phyloP scores from a whole-genome alignment of 495 filamentous ascomycete species.

The Neurospora sublineolata region DNA sequence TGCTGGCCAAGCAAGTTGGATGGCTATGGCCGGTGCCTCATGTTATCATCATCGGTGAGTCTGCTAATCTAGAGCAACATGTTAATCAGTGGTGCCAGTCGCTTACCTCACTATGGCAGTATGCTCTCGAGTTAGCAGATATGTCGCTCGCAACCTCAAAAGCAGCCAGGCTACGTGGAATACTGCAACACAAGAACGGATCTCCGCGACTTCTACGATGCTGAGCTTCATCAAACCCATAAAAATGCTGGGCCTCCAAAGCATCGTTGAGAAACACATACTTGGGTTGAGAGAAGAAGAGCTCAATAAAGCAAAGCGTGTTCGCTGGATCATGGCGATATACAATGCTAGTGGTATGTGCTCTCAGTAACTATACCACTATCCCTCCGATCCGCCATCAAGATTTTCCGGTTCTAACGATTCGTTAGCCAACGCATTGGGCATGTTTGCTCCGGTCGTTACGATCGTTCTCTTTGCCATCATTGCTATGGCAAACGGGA shows the following conservation, averaged over 20 bases:
- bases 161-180: slow-evolving; percentile 39
- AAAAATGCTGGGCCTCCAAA: slow-evolving; percentile 51
- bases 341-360: slow-evolving; percentile 35
- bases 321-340: slow-evolving; percentile 34
- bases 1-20: slow-evolving; percentile 47
- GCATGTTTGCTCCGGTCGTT: slow-evolving; percentile 31
- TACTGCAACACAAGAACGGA: slow-evolving; percentile 40
- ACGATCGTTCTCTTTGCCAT: slow-evolving; percentile 29
- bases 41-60: slow-evolving; percentile 41
- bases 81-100: background rate
- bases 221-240: slow-evolving; percentile 47
- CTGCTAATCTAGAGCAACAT: background rate
- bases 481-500: slow-evolving; percentile 9
- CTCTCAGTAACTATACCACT: background rate
- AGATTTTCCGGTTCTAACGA: background rate
- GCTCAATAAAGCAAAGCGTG: slow-evolving; percentile 40
- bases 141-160: slow-evolving; percentile 37
- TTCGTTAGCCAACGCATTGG: slow-evolving; percentile 23
- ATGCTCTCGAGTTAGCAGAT: slow-evolving; percentile 30
- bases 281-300: slow-evolving; percentile 45
- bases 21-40: slow-evolving; percentile 45
- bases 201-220: slow-evolving; percentile 39
- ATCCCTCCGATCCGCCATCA: background rate
- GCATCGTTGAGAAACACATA: slow-evolving; percentile 27
- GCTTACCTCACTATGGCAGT: slow-evolving; percentile 12